Percentiles rank a stretch among this genome's conserved stretches.
phyloP scores from a whole-genome alignment of 2,329 filamentous ascomycete species.

The Thermomyces lanuginosus region DNA sequence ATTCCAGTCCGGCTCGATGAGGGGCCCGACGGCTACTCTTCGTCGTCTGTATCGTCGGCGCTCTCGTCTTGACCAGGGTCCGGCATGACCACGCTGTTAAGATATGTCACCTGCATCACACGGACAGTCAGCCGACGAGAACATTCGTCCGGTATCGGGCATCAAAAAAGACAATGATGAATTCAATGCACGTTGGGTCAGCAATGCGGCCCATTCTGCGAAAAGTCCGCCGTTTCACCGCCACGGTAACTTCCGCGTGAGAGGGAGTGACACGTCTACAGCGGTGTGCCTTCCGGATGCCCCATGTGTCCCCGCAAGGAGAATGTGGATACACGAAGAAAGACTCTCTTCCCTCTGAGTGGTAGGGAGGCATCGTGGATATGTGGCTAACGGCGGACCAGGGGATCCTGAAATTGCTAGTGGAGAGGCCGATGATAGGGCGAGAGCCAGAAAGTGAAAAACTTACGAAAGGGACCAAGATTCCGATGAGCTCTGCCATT shows the following conservation, averaged over 20 bases:
- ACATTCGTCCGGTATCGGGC: too few relatives aligned
- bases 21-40: too few relatives aligned
- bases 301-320: too few relatives aligned
- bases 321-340: conserved; percentile 1
- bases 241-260: neutral
- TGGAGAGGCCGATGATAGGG: conserved; percentile 2
- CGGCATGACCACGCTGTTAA: conserved; percentile 60
- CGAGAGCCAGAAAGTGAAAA: conserved; percentile 2
- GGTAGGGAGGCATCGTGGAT: conserved; percentile 1
- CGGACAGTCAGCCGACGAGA: too few relatives aligned
- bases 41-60: too few relatives aligned
- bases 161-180: too few relatives aligned
- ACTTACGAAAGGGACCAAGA: conserved; percentile 66
- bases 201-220: conserved; percentile 1
- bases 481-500: conserved; percentile 46
- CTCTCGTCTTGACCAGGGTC: conserved; percentile 36
- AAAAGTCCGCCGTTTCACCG: neutral
- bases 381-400: conserved; percentile 7
- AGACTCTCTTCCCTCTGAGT: neutral
- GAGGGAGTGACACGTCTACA: neutral
- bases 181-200: too few relatives aligned
- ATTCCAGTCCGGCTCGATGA: too few relatives aligned
- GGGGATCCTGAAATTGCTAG: conserved; percentile 2
- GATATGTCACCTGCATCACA: conserved; percentile 47
- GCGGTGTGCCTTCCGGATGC: too few relatives aligned